These are phyloP conservation scores for Starmera quercuum DNA, from an alignment of 805 yeast species.

Conservation along the genomic window DNA sequence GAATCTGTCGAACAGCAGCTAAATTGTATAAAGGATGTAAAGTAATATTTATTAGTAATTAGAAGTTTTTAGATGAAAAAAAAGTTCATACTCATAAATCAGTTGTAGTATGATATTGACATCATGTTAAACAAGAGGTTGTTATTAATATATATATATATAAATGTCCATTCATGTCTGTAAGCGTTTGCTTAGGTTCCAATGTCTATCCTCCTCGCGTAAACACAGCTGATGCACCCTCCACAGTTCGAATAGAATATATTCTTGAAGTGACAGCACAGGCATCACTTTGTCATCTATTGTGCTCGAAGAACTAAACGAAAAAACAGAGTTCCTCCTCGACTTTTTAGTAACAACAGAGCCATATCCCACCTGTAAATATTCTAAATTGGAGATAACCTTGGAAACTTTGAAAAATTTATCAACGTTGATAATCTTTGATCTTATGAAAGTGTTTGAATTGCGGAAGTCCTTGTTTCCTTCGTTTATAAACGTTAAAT, in stretches of 20 bases:
- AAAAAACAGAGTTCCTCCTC: constrained; percentile 18
- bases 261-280: constrained; percentile 33
- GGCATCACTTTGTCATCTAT: constrained; percentile 23
- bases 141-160: no score
- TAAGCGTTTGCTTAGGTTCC: constrained; percentile 53
- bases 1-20: no score
- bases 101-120: no score
- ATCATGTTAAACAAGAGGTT: no score
- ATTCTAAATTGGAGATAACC: constrained; percentile 59
- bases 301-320: constrained; percentile 13
- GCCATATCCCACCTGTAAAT: constrained; percentile 55
- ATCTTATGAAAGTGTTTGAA: constrained; percentile 40
- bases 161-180: constrained; percentile 2
- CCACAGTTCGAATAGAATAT: constrained; percentile 63
- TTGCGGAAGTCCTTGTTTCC: constrained; percentile 68
- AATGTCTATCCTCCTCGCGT: constrained; percentile 59
- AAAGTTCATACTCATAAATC: no score
- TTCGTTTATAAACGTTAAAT: constrained; percentile 72
- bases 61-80: no score
- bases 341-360: constrained; percentile 11
- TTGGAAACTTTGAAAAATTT: constrained; percentile 63
- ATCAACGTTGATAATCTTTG: constrained; percentile 59
- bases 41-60: no score
- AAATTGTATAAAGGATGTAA: no score
- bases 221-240: constrained; percentile 54